A percentile compares a stretch with the other conserved stretches of the same genome.
Conservation (phyloP, 2,329 filamentous ascomycete species). For the Talaromyces albobiverticillius region DNA sequence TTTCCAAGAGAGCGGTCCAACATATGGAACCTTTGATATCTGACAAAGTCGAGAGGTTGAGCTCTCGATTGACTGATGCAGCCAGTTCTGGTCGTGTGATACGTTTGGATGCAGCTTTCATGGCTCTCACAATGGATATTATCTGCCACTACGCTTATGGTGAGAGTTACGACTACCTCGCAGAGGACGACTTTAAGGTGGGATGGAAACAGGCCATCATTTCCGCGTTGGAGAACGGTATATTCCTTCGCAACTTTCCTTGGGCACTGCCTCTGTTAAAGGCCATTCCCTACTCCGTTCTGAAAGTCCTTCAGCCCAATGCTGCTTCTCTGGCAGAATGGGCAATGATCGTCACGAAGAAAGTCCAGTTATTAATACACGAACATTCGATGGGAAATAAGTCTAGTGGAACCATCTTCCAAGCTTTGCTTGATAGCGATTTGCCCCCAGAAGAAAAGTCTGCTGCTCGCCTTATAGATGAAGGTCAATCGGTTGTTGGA, state of each 20-base stretch:
- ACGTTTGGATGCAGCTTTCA: conserved; percentile 24
- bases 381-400: conserved; percentile 4
- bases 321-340: conserved; percentile 12
- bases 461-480: conserved; percentile 28
- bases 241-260: conserved; percentile 10
- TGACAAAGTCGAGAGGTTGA: conserved; percentile 31
- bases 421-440: conserved; percentile 31
- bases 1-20: conserved; percentile 34
- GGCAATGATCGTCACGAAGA: conserved; percentile 7
- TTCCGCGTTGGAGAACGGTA: conserved; percentile 14
- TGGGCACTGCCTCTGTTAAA: conserved; percentile 4
- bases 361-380: background rate
- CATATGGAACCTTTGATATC: conserved; percentile 37
- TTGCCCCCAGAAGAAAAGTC: conserved; percentile 36
- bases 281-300: conserved; percentile 10
- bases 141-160: conserved; percentile 40
- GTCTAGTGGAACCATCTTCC: conserved; percentile 23
- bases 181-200: conserved; percentile 24
- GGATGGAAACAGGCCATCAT: conserved; percentile 23
- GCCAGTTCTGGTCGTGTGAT: conserved; percentile 19
- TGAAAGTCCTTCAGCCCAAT: conserved; percentile 11
- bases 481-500: conserved; percentile 27
- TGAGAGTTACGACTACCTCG: conserved; percentile 29
- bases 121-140: conserved; percentile 34
- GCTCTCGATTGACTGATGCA: conserved; percentile 23